Base-by-base conservation (phyloP, 2,329 filamentous ascomycete species). In the Arthrocladium fulminans region DNA sequence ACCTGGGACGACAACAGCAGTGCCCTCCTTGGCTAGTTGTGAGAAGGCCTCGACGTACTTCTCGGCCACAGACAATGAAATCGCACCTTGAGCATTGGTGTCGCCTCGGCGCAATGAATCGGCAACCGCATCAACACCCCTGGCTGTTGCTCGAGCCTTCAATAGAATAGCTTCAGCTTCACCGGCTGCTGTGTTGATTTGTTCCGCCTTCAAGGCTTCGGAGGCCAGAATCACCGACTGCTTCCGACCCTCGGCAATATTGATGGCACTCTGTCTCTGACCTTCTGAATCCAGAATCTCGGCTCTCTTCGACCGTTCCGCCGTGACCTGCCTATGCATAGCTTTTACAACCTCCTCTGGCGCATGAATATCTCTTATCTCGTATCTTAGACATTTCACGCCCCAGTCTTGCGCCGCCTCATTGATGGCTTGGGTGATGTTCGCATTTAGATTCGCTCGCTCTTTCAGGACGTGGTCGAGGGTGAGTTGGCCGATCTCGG, bases 341-440 rank as follows among this genome's bases (percentile, higher is more conserved):
- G 92, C 92, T 61, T 89, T 87, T 52, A 97, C 90, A 10, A 98
- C 92, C 43, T 85, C 84, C 25, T 83, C 86, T 1, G 92, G 92
- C 0, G 92, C 92, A 69, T 98, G 92, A 61, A 98, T 98, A 67
- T 98, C 92, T 58, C 92, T 79, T 65, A 98, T 98, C 70, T 98
- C 92, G 73, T 98, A 98, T 50, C 92, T 84, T 53, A 98, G 76
- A 64, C 92, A 98, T 27, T 88, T 87, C 17, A 98, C 88, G 51
- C 92, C 92, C 92, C 92, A 98, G 47, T 90, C 90, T 61, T 94
- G 84, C 3, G 92, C 90, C 1, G 92, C 92, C 67, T 97, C 90
- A 67, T 98, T 98, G 76, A 98, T 97, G 37, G 92, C 90, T 49
- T 87, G 84, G n/a, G 92, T 97, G 65, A 98, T 98, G 71, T 98